phyloP scores from a whole-genome alignment of 139 green algal species.

The Chlorella ohadii region DNA sequence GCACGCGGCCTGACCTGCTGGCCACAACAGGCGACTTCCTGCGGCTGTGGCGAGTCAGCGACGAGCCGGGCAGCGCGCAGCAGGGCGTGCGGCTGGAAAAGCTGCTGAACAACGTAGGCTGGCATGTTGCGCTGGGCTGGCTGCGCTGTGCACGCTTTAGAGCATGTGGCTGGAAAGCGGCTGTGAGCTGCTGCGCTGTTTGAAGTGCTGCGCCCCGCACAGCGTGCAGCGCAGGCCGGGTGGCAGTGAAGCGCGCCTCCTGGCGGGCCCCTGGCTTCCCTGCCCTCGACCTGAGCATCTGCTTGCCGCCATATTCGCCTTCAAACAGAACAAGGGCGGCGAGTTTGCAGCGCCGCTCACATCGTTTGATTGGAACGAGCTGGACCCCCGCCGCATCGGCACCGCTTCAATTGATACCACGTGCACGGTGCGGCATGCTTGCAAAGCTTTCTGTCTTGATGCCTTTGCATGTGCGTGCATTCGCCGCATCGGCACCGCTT shows the following conservation, averaged over 20 bases:
- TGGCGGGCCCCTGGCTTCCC: too few relatives aligned
- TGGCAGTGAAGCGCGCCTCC: too few relatives aligned
- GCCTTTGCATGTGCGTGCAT: too few relatives aligned
- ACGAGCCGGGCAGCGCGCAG: conserved; percentile 51
- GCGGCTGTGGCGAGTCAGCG: conserved; percentile 87
- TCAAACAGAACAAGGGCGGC: conserved; percentile 85
- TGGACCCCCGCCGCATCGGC: conserved; percentile 83
- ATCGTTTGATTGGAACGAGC: conserved; percentile 98
- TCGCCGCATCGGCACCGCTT: too few relatives aligned
- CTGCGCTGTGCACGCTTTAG: too few relatives aligned
- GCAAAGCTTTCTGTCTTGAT: too few relatives aligned
- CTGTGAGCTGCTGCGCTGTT: too few relatives aligned
- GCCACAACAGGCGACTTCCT: conserved; percentile 93
- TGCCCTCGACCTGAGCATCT: too few relatives aligned
- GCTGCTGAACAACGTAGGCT: conserved; percentile 81
- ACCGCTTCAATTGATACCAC: conserved; percentile 97
- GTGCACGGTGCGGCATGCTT: conserved; percentile 79
- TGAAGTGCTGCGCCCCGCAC: too few relatives aligned
- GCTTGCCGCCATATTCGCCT: too few relatives aligned
- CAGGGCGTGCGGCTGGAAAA: conserved; percentile 78
- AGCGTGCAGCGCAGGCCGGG: too few relatives aligned
- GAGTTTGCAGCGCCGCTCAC: conserved; percentile 95
- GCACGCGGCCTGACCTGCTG: conserved; percentile 83
- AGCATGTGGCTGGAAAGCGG: too few relatives aligned
- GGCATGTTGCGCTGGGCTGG: not conserved